Conservation (phyloP, 495 filamentous ascomycete species). For the Penicillium flavigenum region DNA sequence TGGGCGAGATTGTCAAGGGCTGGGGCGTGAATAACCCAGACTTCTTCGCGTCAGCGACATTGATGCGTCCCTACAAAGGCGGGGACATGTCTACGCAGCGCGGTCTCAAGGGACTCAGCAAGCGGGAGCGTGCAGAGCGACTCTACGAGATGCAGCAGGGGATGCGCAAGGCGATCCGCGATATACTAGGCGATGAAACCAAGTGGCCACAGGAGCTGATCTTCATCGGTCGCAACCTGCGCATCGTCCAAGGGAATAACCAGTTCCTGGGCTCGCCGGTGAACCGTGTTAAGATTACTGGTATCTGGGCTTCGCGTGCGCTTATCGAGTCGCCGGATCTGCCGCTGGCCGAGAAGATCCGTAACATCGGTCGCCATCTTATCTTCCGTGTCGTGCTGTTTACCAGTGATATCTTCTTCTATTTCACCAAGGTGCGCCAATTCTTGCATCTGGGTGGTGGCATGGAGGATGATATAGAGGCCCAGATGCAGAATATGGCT, state of each 20-base stretch:
- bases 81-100: constrained; percentile 65
- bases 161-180: constrained; percentile 78
- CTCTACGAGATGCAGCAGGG: constrained; percentile 82
- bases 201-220: constrained; percentile 93
- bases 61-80: constrained; percentile 87
- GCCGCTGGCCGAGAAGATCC: constrained; percentile 52
- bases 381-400: constrained; percentile 78
- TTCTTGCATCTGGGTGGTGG: constrained; percentile 70
- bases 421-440: constrained; percentile 72
- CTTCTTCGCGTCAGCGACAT: constrained; percentile 84
- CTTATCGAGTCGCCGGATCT: constrained; percentile 68
- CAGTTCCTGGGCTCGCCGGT: constrained; percentile 89
- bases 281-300: constrained; percentile 93
- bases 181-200: constrained; percentile 82
- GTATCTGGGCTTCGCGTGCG: constrained; percentile 79
- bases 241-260: constrained; percentile 84
- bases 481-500: constrained; percentile 78
- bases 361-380: constrained; percentile 65
- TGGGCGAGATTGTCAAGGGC: constrained; percentile 62
- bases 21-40: constrained; percentile 92
- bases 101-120: constrained; percentile 60
- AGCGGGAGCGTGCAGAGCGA: constrained; percentile 52
- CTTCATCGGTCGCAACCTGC: constrained; percentile 92
- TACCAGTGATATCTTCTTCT: constrained; percentile 79
- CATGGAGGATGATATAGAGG: constrained; percentile 94